Base-by-base conservation (phyloP, 2,329 filamentous ascomycete genomes). In the Calcarisporium arbuscula region DNA sequence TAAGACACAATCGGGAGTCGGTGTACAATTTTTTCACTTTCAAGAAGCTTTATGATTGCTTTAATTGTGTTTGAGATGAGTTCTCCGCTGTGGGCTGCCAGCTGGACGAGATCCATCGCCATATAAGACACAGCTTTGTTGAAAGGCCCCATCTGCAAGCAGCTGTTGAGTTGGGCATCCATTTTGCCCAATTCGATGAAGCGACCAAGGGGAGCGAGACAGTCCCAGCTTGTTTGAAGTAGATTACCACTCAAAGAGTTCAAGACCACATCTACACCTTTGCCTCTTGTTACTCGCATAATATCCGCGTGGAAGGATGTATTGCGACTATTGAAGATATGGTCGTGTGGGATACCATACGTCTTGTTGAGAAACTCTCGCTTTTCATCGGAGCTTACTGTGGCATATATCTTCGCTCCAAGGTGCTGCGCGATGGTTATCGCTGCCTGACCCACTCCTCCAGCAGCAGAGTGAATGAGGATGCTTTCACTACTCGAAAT, bases 261-360 rank as follows among this genome's bases (percentile, higher is more conserved):
- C 16, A 29, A 17, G 28, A 29, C 15, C n/a, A 29, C 28, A 17
- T 29, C 28, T 11, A 29, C 28, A 6, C 28, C 28, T 29, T 29
- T 29, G 3, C 28, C 28, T 14, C 19, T 11, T 5, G 28, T 29
- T 7, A 17, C 28, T 17, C 11, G 7, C 28, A 29, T 29, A 11
- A 29, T 5, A 3, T 8, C 11, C 8, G n/a, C 10, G 3, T 15
- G 19, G 18, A 31, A 31, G 14, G 18, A 20, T 9, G 29, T 6
- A 20, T 20, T 11, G 14, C 29, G 17, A 15, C 29, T 31, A 8
- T 18, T 20, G 11, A 31, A 31, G n/a, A 31, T 31, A 19, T 31
- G 29, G 8, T 31, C 29, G 17, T 31, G 7, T 5, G 29, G 29
- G n/a, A 31, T 22, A 14, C 17, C 17, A n/a, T 31, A 31, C 8